Evolutionary conservation across 441 rosid species (phyloP), one percentile per base, ranked within the genome.

Genomic region (Capsella rubella): DNA sequence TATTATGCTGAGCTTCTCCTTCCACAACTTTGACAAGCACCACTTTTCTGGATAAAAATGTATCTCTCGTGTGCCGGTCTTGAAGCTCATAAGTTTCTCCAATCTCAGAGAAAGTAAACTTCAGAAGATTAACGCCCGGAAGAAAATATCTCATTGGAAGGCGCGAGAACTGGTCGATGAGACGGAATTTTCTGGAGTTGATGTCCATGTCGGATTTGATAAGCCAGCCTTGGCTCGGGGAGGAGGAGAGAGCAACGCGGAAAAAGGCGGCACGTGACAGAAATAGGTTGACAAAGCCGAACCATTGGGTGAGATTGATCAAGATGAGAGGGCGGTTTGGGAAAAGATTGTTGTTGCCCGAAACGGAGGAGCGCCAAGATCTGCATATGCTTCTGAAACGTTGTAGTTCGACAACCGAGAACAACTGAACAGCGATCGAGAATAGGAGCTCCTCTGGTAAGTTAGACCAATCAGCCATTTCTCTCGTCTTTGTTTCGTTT

Each of bases 171-270:
- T 68, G 79, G 29, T 42, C 6, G 14, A 69, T 18, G 25, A 73
- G 79, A 42, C 49, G 62, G 29, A 64, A 0, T 28, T 3, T 39
- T 9, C 67, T 70, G n/a, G 61, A 31, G 4, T 34, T 50, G 15
- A 27, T 42, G 0, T 25, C 51, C 4, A 11, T 27, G 4, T 28
- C 59, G 10, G 70, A 53, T 69, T 80, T 80, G 27, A 35, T 8
- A 35, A 78, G 42, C 84, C 81, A 81, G 12, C 62, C 39, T 1
- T 59, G 11, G 21, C 14, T 15, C 32, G 56, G 3, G 11, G 58
- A 32, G 4, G 66, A 46, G 4, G 74, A 27, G 11, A 3, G 37
- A 11, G 67, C n/a, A 14, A 71, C 67, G 8, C 60, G 67, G 59
- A 50, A 47, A 34, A 34, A 34, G 37, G 37, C 9, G 1, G 37